Conservation (phyloP, 1,284 basidiomycete genomes). For the Microbotryum silenes-acaulis region DNA sequence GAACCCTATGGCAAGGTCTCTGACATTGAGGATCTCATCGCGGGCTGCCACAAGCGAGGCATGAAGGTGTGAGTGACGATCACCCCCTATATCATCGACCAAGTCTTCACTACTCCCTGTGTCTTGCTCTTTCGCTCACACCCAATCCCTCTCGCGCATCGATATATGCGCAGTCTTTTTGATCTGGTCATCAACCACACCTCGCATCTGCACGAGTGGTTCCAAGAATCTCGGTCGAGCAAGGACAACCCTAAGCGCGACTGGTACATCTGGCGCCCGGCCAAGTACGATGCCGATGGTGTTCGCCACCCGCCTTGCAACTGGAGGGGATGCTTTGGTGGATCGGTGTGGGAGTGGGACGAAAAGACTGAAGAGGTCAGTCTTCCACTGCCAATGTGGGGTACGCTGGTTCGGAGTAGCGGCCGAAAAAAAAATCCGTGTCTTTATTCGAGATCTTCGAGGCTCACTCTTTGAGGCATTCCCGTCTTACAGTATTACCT, state of each 20-base stretch:
- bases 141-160: background rate
- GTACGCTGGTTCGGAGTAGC: background rate
- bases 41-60: slow-evolving; percentile 54
- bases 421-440: background rate
- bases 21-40: slow-evolving; percentile 60
- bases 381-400: background rate
- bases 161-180: slow-evolving; percentile 46
- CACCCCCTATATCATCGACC: background rate
- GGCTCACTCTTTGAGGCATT: background rate
- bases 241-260: slow-evolving; percentile 56
- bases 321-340: slow-evolving; percentile 63
- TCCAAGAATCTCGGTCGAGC: slow-evolving; percentile 55
- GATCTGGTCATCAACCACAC: slow-evolving; percentile 76
- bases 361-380: slow-evolving; percentile 51
- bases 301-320: slow-evolving; percentile 60
- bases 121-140: no score
- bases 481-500: slow-evolving; percentile 53
- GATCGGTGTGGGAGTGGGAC: slow-evolving; percentile 66
- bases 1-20: slow-evolving; percentile 62
- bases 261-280: slow-evolving; percentile 42
- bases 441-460: background rate
- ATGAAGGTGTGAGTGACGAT: slow-evolving; percentile 48
- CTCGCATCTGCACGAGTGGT: slow-evolving; percentile 69
- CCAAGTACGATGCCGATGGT: slow-evolving; percentile 40
- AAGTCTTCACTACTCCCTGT: no score